Conservation (phyloP, 2,329 filamentous ascomycete genomes). For the Pseudogymnoascus sp. region DNA sequence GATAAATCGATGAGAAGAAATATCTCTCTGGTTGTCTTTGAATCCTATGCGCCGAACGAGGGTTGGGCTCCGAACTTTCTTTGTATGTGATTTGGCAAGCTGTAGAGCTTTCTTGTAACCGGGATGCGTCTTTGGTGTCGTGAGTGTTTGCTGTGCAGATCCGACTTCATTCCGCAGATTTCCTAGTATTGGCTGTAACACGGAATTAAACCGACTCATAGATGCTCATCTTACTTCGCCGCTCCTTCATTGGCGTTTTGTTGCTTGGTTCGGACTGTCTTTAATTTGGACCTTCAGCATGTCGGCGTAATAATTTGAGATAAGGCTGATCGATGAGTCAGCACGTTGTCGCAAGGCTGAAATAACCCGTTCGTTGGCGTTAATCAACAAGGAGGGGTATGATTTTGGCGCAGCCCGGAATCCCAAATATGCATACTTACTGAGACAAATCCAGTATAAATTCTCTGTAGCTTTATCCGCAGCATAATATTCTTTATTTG, state of each 20-base stretch:
- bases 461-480: too few species aligned
- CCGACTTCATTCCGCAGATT: neutral
- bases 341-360: neutral
- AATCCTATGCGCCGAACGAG: neutral
- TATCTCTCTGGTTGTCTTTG: neutral
- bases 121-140: neutral
- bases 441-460: neutral
- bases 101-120: slow-evolving; percentile 1
- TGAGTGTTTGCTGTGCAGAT: neutral
- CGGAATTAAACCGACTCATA: neutral
- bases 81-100: neutral
- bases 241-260: neutral
- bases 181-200: neutral
- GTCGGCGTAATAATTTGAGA: neutral
- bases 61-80: neutral
- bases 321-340: slow-evolving; percentile 1
- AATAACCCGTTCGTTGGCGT: neutral
- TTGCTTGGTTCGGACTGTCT: neutral
- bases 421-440: neutral
- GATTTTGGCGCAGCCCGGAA: neutral
- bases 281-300: neutral
- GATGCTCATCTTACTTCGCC: neutral
- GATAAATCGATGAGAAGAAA: neutral
- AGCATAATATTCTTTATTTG: neutral
- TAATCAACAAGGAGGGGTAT: neutral